These are phyloP conservation scores for Yueomyces sinensis DNA, from an alignment of 805 yeast species.

Conservation along the genomic window DNA sequence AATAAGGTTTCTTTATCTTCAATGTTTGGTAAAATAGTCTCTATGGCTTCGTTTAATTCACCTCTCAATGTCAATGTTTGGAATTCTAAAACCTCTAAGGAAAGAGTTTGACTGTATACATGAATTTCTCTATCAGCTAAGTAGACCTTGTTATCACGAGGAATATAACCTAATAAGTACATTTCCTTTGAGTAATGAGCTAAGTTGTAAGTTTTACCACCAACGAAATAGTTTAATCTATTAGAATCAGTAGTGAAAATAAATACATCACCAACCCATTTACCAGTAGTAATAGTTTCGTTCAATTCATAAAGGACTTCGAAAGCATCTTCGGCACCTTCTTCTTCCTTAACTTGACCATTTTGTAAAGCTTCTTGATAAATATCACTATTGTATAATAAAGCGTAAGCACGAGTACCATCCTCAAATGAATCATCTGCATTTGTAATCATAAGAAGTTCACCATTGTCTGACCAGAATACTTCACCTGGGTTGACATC, in stretches of 20 bases:
- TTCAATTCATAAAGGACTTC: constrained; percentile 72
- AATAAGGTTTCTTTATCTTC: constrained; percentile 49
- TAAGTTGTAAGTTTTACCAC: constrained; percentile 82
- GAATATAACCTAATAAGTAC: constrained; percentile 79
- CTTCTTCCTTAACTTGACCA: constrained; percentile 56
- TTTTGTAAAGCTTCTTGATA: constrained; percentile 49
- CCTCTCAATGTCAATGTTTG: constrained; percentile 94
- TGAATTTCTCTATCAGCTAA: constrained; percentile 84
- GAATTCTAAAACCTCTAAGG: constrained; percentile 80
- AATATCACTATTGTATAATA: constrained; percentile 56
- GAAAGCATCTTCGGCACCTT: constrained; percentile 80
- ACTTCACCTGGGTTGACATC: constrained; percentile 76
- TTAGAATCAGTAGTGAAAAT: constrained; percentile 78
- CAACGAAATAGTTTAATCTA: constrained; percentile 87
- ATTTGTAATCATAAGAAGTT: constrained; percentile 62
- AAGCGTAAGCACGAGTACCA: constrained; percentile 52
- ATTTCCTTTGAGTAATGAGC: constrained; percentile 84
- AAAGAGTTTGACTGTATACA: constrained; percentile 66
- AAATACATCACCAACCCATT: constrained; percentile 96
- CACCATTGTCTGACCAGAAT: constrained; percentile 91
- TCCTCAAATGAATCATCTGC: constrained; percentile 18
- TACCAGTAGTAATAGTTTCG: constrained; percentile 77
- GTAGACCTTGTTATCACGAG: constrained; percentile 82
- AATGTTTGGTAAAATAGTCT: constrained; percentile 41
- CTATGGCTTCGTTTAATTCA: constrained; percentile 73